A percentile compares a stretch with the other conserved stretches of the same genome.
These are phyloP conservation scores for Farysia itapuensis DNA, from an alignment of 1,284 basidiomycete species.

Conservation along the genomic window DNA sequence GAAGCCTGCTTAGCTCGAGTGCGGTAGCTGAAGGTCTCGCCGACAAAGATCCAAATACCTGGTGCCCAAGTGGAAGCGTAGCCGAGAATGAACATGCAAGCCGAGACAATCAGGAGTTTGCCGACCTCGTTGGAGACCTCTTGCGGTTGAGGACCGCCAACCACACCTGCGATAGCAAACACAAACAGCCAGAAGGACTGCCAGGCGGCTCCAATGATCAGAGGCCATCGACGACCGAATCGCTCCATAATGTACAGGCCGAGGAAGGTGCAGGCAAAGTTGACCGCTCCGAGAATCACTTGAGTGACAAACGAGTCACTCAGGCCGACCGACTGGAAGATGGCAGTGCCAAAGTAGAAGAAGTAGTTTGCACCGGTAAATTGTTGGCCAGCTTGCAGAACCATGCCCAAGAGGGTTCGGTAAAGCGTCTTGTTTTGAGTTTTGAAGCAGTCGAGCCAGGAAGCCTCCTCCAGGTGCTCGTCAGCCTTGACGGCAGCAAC, in stretches of 20 bases:
- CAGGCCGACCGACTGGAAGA: constrained; percentile 72
- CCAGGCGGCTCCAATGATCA: constrained; percentile 65
- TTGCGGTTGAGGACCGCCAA: constrained; percentile 64
- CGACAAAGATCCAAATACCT: constrained; percentile 56
- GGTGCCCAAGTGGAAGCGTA: constrained; percentile 73
- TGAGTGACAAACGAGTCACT: constrained; percentile 67
- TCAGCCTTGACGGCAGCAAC: constrained; percentile 43
- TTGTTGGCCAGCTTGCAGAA: constrained; percentile 73
- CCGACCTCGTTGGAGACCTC: constrained; percentile 60
- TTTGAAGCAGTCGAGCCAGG: constrained; percentile 56
- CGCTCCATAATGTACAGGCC: constrained; percentile 67
- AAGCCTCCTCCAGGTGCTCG: constrained; percentile 13
- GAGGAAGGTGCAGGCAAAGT: constrained; percentile 67
- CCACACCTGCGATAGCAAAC: constrained; percentile 74
- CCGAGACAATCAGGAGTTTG: constrained; percentile 73
- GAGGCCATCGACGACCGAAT: constrained; percentile 65
- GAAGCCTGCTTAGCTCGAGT: constrained; percentile 76
- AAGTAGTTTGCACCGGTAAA: constrained; percentile 69
- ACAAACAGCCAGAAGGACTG: constrained; percentile 75
- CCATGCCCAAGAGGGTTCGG: constrained; percentile 64
- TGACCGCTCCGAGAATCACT: constrained; percentile 67
- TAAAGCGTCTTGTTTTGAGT: constrained; percentile 49
- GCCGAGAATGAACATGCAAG: constrained; percentile 76
- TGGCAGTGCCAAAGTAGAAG: constrained; percentile 65
- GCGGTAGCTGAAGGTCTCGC: constrained; percentile 73